Percentiles rank a stretch among this genome's conserved stretches.
Evolutionary conservation across 2,329 filamentous ascomycete species (phyloP).

Genomic region (Moelleriella libera): DNA sequence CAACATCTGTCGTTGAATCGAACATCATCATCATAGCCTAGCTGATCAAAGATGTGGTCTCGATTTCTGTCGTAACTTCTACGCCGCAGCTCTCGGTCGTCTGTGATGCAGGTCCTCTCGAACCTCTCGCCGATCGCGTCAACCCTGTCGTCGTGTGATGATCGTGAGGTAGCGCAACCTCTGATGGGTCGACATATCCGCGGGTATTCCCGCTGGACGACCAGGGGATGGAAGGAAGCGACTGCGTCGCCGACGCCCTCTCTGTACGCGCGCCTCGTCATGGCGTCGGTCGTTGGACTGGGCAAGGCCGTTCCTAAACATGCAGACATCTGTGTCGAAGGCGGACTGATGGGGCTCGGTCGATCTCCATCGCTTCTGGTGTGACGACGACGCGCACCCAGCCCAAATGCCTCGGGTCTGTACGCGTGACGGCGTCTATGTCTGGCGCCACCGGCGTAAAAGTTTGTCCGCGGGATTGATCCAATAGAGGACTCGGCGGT

Average conservation of each 20-base stretch:
- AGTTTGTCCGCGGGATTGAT: slow-evolving; percentile 4
- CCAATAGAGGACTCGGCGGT: slow-evolving; percentile 9
- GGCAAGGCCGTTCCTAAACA: neutral
- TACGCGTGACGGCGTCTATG: slow-evolving; percentile 4
- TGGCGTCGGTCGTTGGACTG: neutral
- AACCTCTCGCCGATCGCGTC: neutral
- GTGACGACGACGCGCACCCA: neutral
- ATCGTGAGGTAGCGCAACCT: neutral
- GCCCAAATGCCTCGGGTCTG: slow-evolving; percentile 7
- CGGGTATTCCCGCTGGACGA: neutral
- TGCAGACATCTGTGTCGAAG: neutral
- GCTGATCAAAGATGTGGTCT: neutral
- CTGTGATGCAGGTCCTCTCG: neutral
- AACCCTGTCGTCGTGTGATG: neutral
- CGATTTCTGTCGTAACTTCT: neutral
- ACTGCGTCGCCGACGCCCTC: neutral
- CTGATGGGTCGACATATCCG: neutral
- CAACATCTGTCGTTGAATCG: too few species aligned
- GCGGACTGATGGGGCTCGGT: neutral
- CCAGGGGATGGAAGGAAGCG: neutral
- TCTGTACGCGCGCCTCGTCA: neutral
- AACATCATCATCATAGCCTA: neutral
- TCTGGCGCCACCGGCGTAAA: slow-evolving; percentile 5
- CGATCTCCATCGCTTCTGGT: neutral
- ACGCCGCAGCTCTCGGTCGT: neutral